Percentiles rank a stretch among this genome's conserved stretches.
phyloP scores from a whole-genome alignment of 78 protist species.

The Chrysochromulina parva region DNA sequence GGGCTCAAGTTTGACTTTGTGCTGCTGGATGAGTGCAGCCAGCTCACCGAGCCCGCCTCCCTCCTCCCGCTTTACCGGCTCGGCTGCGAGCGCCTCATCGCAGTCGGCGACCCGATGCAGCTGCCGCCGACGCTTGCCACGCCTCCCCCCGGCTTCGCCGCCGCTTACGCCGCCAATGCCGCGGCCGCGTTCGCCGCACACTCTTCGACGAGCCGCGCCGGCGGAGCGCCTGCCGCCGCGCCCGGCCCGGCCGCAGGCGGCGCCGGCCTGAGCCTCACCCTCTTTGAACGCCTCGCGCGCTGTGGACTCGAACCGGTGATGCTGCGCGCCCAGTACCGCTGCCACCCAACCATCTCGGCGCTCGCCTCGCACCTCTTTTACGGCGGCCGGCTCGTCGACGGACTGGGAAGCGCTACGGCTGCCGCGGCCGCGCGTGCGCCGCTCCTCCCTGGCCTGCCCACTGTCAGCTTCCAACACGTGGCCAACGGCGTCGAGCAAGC shows the following conservation, averaged over 20 bases:
- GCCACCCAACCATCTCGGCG: slow-evolving; percentile 14
- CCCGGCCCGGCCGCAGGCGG: neutral
- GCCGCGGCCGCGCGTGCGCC: slow-evolving; percentile 11
- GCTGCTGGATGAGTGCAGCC: slow-evolving; percentile 48
- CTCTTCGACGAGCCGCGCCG: neutral
- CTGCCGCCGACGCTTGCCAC: slow-evolving; percentile 54
- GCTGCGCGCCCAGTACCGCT: slow-evolving; percentile 45
- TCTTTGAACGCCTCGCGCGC: slow-evolving; percentile 38
- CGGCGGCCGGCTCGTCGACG: neutral
- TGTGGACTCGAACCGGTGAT: neutral
- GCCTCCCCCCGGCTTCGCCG: neutral
- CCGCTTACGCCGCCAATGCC: neutral
- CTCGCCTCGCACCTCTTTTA: slow-evolving; percentile 42
- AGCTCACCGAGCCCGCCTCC: slow-evolving; percentile 35
- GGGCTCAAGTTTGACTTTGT: neutral
- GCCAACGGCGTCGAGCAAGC: neutral
- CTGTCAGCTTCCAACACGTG: neutral
- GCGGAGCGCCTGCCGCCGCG: neutral
- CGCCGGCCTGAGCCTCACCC: neutral
- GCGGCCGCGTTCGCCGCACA: neutral
- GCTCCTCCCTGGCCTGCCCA: neutral
- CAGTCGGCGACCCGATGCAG: slow-evolving; percentile 59
- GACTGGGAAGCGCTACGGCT: neutral
- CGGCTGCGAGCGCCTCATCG: neutral
- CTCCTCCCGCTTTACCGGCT: neutral